These are phyloP conservation scores for Sclerotinia spermophila DNA, from an alignment of 2,329 filamentous ascomycete species.

Conservation along the genomic window DNA sequence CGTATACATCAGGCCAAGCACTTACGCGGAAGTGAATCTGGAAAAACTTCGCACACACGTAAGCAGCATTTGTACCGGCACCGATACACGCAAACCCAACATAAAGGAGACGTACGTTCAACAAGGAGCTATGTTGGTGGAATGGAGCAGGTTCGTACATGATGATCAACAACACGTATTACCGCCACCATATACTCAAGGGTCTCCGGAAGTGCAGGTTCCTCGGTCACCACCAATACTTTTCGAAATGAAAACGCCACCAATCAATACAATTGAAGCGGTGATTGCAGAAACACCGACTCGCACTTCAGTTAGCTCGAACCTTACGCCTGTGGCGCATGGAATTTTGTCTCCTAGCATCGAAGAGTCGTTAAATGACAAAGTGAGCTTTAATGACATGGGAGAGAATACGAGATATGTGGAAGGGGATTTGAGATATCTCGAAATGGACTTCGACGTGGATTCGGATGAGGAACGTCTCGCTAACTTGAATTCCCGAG, in stretches of 20 bases:
- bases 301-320: background rate
- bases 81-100: background rate
- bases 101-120: background rate
- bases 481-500: conserved; percentile 1
- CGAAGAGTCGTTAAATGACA: background rate
- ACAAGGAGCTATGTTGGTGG: background rate
- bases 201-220: conserved; percentile 4
- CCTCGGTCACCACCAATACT: background rate
- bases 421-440: background rate
- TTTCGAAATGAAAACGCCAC: background rate
- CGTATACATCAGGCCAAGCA: background rate
- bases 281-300: background rate
- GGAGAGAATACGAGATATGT: background rate
- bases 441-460: background rate
- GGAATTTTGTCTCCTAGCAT: background rate
- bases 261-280: background rate
- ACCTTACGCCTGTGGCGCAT: background rate
- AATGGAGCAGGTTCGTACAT: background rate
- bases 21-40: background rate
- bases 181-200: background rate
- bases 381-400: background rate
- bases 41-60: background rate
- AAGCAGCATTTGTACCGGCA: background rate
- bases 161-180: background rate
- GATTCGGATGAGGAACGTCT: conserved; percentile 12